A percentile compares a stretch with the other conserved stretches of the same genome.
Evolutionary conservation across 495 filamentous ascomycete species (phyloP).

Genomic region (Cladorrhinum samala): DNA sequence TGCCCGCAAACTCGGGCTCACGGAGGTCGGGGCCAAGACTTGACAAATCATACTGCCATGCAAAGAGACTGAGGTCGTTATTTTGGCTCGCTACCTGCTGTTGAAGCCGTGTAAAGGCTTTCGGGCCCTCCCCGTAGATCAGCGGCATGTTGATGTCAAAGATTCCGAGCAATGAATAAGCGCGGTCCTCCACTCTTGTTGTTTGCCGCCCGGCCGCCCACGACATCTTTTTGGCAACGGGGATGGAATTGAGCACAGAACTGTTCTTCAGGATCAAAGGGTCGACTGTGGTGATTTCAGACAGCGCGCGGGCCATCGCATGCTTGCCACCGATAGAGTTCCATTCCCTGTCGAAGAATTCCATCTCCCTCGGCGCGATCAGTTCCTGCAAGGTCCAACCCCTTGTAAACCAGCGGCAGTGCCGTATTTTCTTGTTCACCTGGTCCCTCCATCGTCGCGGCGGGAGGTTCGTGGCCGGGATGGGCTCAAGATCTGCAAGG

Average conservation of each 20-base stretch:
- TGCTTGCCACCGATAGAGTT: slow-evolving; percentile 5
- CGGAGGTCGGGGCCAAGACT: no score
- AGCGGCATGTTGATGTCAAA: slow-evolving; percentile 14
- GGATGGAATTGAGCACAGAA: background rate
- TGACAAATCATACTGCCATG: slow-evolving; percentile 6
- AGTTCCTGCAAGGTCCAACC: slow-evolving; percentile 37
- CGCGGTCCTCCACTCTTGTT: slow-evolving; percentile 8
- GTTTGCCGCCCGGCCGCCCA: slow-evolving; percentile 9
- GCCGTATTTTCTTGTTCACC: background rate
- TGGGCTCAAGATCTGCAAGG: background rate
- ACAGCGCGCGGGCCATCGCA: background rate
- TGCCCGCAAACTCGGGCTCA: no score
- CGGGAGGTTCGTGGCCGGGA: background rate
- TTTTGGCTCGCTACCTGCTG: slow-evolving; percentile 9
- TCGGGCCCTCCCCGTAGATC: slow-evolving; percentile 14
- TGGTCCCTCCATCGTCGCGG: background rate
- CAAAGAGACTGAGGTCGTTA: slow-evolving; percentile 9
- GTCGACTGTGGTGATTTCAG: slow-evolving; percentile 8
- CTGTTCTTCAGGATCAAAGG: background rate
- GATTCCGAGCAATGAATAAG: slow-evolving; percentile 14
- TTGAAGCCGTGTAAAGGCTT: slow-evolving; percentile 11
- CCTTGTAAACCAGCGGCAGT: slow-evolving; percentile 10
- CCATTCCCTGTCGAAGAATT: slow-evolving; percentile 27
- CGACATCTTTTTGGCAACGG: slow-evolving; percentile 11
- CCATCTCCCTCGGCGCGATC: slow-evolving; percentile 24